Evolutionary conservation across 192 early-diverging fungal species (phyloP), one percentile per base, ranked within the genome.

Genomic region (Backusella mclennaniae): DNA sequence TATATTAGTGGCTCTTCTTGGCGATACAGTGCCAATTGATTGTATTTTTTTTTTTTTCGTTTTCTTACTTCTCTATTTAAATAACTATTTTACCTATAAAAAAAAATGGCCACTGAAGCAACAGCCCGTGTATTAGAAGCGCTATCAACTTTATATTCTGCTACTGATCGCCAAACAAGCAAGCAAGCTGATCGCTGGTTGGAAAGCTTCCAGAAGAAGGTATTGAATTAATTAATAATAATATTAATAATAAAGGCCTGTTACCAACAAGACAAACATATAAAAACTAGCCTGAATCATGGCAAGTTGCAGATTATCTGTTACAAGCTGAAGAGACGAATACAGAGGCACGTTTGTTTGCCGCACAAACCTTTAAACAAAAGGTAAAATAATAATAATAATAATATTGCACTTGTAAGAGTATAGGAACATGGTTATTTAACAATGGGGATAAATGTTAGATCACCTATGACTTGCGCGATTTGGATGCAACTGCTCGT

Each of bases 311-410:
- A 5, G 94, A 95, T 74, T 79, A 86, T 29, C 82, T 98, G 4
- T 83, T 98, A 17, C 88, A 87, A 56, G 76, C 85, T 29, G 84
- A 88, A 2, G 82, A 80, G 6, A 71, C 88, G 31, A 86, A 87
- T 3, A 71, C 78, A 1, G 93, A 95, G 69, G 83, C 84, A 14
- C 87, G 90, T 70, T 77, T 96, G 6, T 98, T 98, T 91, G 94
- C 96, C 3, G 97, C 97, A 8, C 97, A 98, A 82, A 98, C 95
- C 15, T 85, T 98, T 67, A 86, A 95, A 31, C 92, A 94, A 83
- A 98, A 98, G 89, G 92, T 92, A 74, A 74, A 33, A 41, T 36
- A n/a, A 11, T 15, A 26, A 63, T 29, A 29, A 6, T 23, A 59
- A 29, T 26, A 63, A 26, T 26, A 26, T 26, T 26, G 26, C 26